These are phyloP conservation scores for Pseudogymnoascus sp. DNA, from an alignment of 2,329 filamentous ascomycete species.

Conservation along the genomic window DNA sequence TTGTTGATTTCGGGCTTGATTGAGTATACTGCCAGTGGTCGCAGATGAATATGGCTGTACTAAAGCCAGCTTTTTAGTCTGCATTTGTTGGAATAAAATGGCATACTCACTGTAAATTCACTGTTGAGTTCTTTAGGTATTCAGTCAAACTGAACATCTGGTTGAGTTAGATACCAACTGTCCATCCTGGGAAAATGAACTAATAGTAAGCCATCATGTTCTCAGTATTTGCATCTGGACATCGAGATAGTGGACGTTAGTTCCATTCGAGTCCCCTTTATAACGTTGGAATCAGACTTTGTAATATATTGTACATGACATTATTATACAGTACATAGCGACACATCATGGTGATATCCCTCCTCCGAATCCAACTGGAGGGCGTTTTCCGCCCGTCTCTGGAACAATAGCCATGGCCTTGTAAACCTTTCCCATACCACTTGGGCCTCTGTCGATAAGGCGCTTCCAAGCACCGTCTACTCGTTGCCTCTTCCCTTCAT, in stretches of 20 bases:
- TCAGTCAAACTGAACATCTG: neutral
- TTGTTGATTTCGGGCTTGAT: neutral
- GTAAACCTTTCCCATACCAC: constrained; percentile 91
- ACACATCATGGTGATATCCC: constrained; percentile 36
- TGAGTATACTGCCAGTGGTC: neutral
- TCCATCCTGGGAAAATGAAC: neutral
- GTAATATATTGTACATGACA: neutral
- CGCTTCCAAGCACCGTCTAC: constrained; percentile 71
- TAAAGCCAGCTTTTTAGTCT: neutral
- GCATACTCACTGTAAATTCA: neutral
- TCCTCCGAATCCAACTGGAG: constrained; percentile 89
- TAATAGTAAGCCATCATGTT: neutral
- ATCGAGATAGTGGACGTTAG: neutral
- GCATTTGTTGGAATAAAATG: neutral
- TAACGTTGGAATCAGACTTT: neutral
- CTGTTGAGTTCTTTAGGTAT: neutral
- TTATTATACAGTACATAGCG: neutral
- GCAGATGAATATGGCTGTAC: neutral
- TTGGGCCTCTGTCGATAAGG: constrained; percentile 71
- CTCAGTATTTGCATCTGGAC: neutral
- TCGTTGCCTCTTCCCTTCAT: constrained; percentile 46
- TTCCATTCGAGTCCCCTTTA: neutral
- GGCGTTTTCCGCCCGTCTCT: constrained; percentile 62
- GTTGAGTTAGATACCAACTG: neutral
- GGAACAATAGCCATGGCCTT: constrained; percentile 89